Percentiles rank a stretch among this genome's conserved stretches.
Evolutionary conservation across 257 asterid genomes (phyloP).

Genomic region (Phtheirospermum japonicum): DNA sequence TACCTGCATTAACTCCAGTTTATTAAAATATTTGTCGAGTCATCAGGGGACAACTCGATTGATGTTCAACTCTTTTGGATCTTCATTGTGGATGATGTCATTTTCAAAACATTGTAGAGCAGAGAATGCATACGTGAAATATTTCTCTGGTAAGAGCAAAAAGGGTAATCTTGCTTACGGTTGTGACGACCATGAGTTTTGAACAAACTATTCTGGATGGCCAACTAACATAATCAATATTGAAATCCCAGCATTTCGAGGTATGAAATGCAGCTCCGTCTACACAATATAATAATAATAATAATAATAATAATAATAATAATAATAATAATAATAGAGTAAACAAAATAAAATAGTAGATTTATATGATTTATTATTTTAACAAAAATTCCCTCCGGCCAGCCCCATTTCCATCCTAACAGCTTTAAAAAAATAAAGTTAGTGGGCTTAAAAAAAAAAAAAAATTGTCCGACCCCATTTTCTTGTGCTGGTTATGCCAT

Average conservation of each 20-base stretch:
- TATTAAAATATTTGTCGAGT: constrained; percentile 53
- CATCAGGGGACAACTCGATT: constrained; percentile 98
- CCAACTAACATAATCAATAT: constrained; percentile 87
- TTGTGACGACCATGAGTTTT: constrained; percentile 73
- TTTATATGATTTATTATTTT: too few species aligned
- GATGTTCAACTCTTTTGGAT: constrained; percentile 96
- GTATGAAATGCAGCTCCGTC: constrained; percentile 35
- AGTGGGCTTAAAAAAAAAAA: too few species aligned
- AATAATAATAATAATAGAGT: too few species aligned
- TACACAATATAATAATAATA: too few species aligned
- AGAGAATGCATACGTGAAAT: constrained; percentile 64
- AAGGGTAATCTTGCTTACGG: constrained; percentile 54
- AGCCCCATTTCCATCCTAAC: too few species aligned
- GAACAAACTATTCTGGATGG: constrained; percentile 87
- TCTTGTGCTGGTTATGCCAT: too few species aligned
- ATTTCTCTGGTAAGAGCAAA: constrained; percentile 60
- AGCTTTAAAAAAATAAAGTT: too few species aligned
- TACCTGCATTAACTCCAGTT: constrained; percentile 36
- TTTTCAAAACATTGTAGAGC: constrained; percentile 88
- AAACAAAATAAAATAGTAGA: too few species aligned
- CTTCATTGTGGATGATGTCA: constrained; percentile 93
- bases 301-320: too few species aligned
- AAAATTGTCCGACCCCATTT: too few species aligned
- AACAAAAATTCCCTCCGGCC: too few species aligned
- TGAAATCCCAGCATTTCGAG: constrained; percentile 79